Conservation (phyloP, 768 basidiomycete genomes). For the Tricholoma terreum region DNA sequence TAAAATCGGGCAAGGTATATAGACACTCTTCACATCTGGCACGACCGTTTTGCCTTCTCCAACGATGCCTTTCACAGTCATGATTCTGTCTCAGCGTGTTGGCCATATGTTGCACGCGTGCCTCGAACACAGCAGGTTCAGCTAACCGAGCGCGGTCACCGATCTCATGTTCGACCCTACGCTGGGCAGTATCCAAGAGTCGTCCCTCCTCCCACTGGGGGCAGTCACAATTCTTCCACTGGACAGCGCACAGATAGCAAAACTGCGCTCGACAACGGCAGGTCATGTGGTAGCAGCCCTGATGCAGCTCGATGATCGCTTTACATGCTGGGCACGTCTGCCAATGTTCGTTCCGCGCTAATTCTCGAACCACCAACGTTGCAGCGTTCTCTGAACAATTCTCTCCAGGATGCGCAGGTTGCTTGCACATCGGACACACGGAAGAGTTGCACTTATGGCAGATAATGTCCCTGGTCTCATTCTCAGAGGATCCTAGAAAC, state of each 20-base stretch:
- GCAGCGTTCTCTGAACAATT: conserved; percentile 43
- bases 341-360: conserved; percentile 48
- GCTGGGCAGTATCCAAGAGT: conserved; percentile 31
- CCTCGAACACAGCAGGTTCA: conserved; percentile 25
- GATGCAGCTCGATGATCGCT: conserved; percentile 54
- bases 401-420: conserved; percentile 36
- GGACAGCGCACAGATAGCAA: conserved; percentile 61
- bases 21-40: conserved; percentile 45
- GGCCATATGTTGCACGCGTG: conserved; percentile 30
- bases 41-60: conserved; percentile 42
- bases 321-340: conserved; percentile 62
- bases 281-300: conserved; percentile 66
- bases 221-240: conserved; percentile 64
- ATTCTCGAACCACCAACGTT: conserved; percentile 38
- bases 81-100: conserved; percentile 48
- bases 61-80: conserved; percentile 45
- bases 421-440: conserved; percentile 51
- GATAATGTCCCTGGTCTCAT: conserved; percentile 12
- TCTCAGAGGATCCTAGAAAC: conserved; percentile 36
- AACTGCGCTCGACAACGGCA: conserved; percentile 57
- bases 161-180: conserved; percentile 29
- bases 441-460: conserved; percentile 39
- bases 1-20: conserved; percentile 8
- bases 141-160: conserved; percentile 24
- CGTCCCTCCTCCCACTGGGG: conserved; percentile 62